Base-by-base conservation (phyloP, 2,329 filamentous ascomycete genomes). In the Byssochlamys sp. region DNA sequence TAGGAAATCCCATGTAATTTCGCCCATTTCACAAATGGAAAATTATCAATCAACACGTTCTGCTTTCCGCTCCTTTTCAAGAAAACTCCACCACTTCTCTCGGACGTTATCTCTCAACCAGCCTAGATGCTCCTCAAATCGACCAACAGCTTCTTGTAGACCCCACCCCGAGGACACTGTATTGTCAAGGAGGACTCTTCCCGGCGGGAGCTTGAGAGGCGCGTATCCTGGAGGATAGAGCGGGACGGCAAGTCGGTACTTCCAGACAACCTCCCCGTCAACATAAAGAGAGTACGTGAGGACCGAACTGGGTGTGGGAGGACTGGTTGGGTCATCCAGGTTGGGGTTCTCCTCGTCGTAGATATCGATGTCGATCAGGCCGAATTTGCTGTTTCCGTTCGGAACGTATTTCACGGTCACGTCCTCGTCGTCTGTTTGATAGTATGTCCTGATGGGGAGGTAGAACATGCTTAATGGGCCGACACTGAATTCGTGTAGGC, bases 391-490 rank as follows among this genome's bases (percentile, higher is more conserved):
- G 67, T 90, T 91, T 1, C 92, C 92, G 58, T 87, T 83, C 1
- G 92, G 89, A 52, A 82, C 82, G 77, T 82, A 95, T 84, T 92
- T 90, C 62, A 97, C 80, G 69, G 86, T 81, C 10, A 96, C 83
- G 73, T 97, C 94, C 64, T 91, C 85, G 1, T 86, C 81, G 63
- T 95, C 90, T 0, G 81, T 83, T 73, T 96, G 90, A 63, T 79
- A 80, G 72, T 97, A 99, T 0, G 90, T 92, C 1, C 87, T 81
- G 26, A 92, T 76, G 0, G 94, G 94, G 3, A 94, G 82, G 64
- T 94, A 96, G 69, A 99, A 99, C 80, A 97, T 95, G 70, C 86
- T 95, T 55, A 99, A 71, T 0, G 94, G 94, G 56, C 89, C 94
- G 0, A 88, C 91, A 26, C 89, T 94, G 73, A 96, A 97, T 71